Conservation (phyloP, 2,329 filamentous ascomycete genomes). For the Nakataea oryzae region DNA sequence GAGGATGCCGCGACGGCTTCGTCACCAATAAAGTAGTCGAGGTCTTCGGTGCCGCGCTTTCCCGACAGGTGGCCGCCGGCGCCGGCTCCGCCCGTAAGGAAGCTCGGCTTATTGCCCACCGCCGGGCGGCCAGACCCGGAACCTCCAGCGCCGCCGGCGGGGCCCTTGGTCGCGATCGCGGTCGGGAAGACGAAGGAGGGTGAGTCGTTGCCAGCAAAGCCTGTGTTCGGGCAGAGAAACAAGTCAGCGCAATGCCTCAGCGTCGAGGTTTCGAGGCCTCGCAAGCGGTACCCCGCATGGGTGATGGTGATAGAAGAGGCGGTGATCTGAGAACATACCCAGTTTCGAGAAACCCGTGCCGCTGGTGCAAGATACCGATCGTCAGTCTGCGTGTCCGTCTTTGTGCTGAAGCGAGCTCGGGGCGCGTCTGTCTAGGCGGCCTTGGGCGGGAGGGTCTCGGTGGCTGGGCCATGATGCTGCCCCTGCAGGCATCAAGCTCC, state of each 20-base stretch:
- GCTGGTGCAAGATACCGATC: slow-evolving; percentile 41
- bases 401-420: neutral
- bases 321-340: slow-evolving; percentile 47
- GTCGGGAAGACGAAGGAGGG: slow-evolving; percentile 99
- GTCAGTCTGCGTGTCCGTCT: neutral
- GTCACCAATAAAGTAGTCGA: slow-evolving; percentile 98
- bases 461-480: neutral
- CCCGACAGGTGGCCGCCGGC: slow-evolving; percentile 70
- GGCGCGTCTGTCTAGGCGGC: slow-evolving; percentile 7
- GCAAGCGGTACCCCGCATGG: neutral
- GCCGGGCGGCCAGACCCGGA: slow-evolving; percentile 81
- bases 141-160: slow-evolving; percentile 57
- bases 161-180: slow-evolving; percentile 90
- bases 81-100: slow-evolving; percentile 83
- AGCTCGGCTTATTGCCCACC: slow-evolving; percentile 90
- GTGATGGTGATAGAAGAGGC: neutral
- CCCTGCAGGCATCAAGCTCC: neutral
- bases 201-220: slow-evolving; percentile 98
- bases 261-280: neutral
- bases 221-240: slow-evolving; percentile 31
- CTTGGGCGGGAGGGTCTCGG: slow-evolving; percentile 11
- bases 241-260: slow-evolving; percentile 13
- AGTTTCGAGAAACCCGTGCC: slow-evolving; percentile 99
- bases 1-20: slow-evolving; percentile 77
- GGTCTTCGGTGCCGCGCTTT: slow-evolving; percentile 92